Evolutionary conservation across 1,139 yeast genomes (phyloP), one percentile per base, ranked within the genome.

Genomic region (Lodderomyces parapsilosis): DNA sequence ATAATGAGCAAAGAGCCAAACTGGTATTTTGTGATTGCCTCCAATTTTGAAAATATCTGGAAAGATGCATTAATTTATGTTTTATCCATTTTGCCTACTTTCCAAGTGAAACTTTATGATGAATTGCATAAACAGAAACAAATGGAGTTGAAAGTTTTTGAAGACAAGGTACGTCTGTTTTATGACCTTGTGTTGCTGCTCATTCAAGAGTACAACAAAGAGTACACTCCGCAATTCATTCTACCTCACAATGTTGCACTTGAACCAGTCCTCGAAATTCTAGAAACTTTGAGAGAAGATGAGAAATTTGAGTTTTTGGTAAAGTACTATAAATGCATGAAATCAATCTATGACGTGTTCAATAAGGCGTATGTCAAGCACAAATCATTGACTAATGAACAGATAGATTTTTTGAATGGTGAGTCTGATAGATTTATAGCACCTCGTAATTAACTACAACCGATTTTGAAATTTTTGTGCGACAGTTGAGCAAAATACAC

Each of bases 41-140:
- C 51, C 39, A 44, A 45, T 33, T 15, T 23, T 52, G 20, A 43
- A 34, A 24, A 55, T 36, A 31, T 56, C 5, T 50, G 55, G 48
- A 65, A 60, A 42, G 67, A 62, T 43, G 10, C 42, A 0, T 37
- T 60, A n/a, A 44, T 67, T 24, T 49, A 48, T 19, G 8, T 53
- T 1, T 41, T 63, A 11, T 51, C 65, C 2, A 24, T 62, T 5
- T 23, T 56, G 13, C 68, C 67, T 1, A 50, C 59, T 0, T 47
- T 55, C 7, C 55, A 54, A 17, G 20, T 35, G 1, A 41, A 42
- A 15, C 43, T 65, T 2, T 40, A 47, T 23, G 49, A 40, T 11
- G 55, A 49, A 33, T 14, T 56, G 14, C 54, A 54, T 11, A 22
- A 31, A 7, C 59, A 60, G 62, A 55, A 57, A 36, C 32, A 33